Evolutionary conservation across 1,284 basidiomycete species (phyloP).

Genomic region (Phellopilus nigrolimitatus): DNA sequence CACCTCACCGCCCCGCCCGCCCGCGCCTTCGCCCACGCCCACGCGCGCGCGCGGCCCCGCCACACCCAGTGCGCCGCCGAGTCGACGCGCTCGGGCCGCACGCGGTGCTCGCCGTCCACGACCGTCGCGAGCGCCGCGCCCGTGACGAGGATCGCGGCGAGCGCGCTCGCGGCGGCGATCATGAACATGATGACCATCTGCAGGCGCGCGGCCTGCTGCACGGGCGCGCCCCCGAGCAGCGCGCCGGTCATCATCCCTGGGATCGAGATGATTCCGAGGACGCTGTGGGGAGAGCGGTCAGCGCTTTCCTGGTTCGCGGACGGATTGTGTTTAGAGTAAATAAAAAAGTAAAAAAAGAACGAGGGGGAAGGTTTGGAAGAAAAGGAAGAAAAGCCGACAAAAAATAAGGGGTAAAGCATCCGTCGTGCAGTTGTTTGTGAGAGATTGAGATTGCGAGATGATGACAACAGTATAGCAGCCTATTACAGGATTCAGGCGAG

Average conservation of each 20-base stretch:
- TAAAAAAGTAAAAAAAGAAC: neutral
- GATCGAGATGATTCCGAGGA: conserved; percentile 74
- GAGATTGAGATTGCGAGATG: too few species aligned
- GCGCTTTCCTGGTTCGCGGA: too few species aligned
- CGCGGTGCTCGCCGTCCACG: conserved; percentile 64
- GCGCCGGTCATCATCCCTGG: conserved; percentile 88
- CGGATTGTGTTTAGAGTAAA: neutral
- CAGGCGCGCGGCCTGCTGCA: conserved; percentile 77
- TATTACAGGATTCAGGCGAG: too few species aligned
- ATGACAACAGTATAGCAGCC: too few species aligned
- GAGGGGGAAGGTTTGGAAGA: neutral
- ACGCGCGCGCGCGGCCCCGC: conserved; percentile 32
- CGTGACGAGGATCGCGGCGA: conserved; percentile 62
- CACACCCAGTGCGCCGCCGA: conserved; percentile 44
- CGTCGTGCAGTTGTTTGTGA: too few species aligned
- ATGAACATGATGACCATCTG: conserved; percentile 93
- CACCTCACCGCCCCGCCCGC: conserved; percentile 2
- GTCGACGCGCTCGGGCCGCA: conserved; percentile 67
- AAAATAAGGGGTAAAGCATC: too few species aligned
- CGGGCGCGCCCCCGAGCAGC: conserved; percentile 78
- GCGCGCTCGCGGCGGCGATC: conserved; percentile 72
- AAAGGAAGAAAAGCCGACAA: neutral
- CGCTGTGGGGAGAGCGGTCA: conserved; percentile 39
- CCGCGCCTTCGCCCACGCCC: conserved; percentile 9
- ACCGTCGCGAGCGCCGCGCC: conserved; percentile 54